Evolutionary conservation across 495 filamentous ascomycete species (phyloP).

Genomic region (Penicillium waksmanii): DNA sequence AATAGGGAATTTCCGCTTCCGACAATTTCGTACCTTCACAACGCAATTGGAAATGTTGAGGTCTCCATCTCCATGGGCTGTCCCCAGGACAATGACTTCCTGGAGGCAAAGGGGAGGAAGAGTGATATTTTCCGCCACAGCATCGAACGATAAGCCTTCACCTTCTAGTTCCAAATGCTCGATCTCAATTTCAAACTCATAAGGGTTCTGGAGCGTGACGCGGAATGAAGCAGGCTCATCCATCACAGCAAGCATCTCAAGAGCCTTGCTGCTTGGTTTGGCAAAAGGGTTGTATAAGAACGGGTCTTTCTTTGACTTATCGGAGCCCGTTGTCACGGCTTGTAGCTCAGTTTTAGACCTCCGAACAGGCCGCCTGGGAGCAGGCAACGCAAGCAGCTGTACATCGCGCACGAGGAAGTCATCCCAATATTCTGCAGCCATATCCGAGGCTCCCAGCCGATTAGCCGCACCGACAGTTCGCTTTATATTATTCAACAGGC

Average conservation of each 20-base stretch:
- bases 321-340: conserved; percentile 54
- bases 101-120: conserved; percentile 82
- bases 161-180: conserved; percentile 78
- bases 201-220: conserved; percentile 89
- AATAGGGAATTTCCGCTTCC: conserved; percentile 80
- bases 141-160: conserved; percentile 71
- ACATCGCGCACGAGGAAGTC: conserved; percentile 88
- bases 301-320: conserved; percentile 68
- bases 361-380: conserved; percentile 63
- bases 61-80: conserved; percentile 64
- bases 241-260: conserved; percentile 72
- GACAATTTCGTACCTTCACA: conserved; percentile 79
- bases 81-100: conserved; percentile 70
- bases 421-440: conserved; percentile 93
- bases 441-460: conserved; percentile 67
- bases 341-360: conserved; percentile 74
- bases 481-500: conserved; percentile 77
- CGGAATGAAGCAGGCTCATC: conserved; percentile 75
- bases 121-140: conserved; percentile 62
- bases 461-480: conserved; percentile 77
- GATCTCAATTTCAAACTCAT: conserved; percentile 88
- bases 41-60: conserved; percentile 77
- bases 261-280: conserved; percentile 61
- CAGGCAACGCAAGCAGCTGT: conserved; percentile 60
- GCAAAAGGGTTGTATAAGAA: conserved; percentile 93